Percentiles rank a stretch among this genome's conserved stretches.
Evolutionary conservation across 1,284 basidiomycete species (phyloP).

Genomic region (Tausonia pullulans): DNA sequence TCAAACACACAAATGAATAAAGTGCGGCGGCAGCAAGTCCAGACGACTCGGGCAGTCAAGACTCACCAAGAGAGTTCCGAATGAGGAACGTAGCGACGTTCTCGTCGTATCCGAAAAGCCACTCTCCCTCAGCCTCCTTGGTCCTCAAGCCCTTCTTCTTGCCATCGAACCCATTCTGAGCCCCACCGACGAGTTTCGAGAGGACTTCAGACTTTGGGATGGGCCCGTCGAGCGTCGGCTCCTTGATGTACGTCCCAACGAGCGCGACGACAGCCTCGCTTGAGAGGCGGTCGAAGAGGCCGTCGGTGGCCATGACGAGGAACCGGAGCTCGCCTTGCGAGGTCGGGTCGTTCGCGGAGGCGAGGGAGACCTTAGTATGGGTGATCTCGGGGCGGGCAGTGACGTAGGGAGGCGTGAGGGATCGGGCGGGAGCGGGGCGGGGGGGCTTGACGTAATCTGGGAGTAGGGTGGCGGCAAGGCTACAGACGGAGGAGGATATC

Average conservation of each 20-base stretch:
- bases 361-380: slow-evolving; percentile 50
- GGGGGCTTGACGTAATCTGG: slow-evolving; percentile 49
- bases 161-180: slow-evolving; percentile 48
- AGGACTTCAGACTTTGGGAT: slow-evolving; percentile 50
- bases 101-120: slow-evolving; percentile 5
- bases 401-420: slow-evolving; percentile 91
- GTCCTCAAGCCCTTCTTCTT: slow-evolving; percentile 40
- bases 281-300: slow-evolving; percentile 86
- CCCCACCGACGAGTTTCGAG: slow-evolving; percentile 38
- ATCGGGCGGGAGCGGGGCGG: slow-evolving; percentile 47
- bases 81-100: slow-evolving; percentile 14
- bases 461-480: slow-evolving; percentile 55
- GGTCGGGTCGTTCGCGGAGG: slow-evolving; percentile 17
- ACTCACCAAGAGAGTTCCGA: slow-evolving; percentile 15
- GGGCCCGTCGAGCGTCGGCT: slow-evolving; percentile 41
- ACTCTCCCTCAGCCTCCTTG: slow-evolving; percentile 28
- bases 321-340: slow-evolving; percentile 47
- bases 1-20: background rate
- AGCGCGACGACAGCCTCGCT: slow-evolving; percentile 92
- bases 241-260: slow-evolving; percentile 68
- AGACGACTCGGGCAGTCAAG: background rate
- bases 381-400: slow-evolving; percentile 82
- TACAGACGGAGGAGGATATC: slow-evolving; percentile 22
- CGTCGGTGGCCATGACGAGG: slow-evolving; percentile 82
- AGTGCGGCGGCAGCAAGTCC: background rate